A percentile compares a stretch with the other conserved stretches of the same genome.
Conservation (phyloP, 2,329 filamentous ascomycete species). For the Pseudogymnoascus sp. region DNA sequence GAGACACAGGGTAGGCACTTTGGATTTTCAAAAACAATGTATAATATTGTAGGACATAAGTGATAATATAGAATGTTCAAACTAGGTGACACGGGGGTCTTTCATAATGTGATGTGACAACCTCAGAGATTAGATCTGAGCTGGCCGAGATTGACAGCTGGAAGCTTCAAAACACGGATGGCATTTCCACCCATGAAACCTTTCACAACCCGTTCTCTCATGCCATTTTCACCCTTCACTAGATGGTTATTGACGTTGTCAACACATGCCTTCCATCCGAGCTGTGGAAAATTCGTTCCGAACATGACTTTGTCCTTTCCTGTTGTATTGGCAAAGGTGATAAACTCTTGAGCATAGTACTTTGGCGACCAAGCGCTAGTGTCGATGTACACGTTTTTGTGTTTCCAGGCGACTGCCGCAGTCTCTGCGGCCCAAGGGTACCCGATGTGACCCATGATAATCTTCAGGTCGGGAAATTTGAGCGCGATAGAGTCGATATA, state of each 20-base stretch:
- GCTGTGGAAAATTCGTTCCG: constrained; percentile 24
- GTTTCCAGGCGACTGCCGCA: constrained; percentile 23
- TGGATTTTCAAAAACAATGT: not conserved
- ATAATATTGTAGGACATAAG: not conserved
- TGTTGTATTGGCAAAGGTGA: constrained; percentile 22
- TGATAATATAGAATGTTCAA: not conserved
- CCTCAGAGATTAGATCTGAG: not conserved
- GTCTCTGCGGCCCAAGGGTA: constrained; percentile 23
- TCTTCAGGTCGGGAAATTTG: constrained; percentile 20
- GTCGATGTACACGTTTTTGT: constrained; percentile 24
- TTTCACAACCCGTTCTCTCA: constrained; percentile 12
- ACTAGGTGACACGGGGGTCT: not conserved
- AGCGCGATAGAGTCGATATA: constrained; percentile 23
- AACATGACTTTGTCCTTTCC: constrained; percentile 24
- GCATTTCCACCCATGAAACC: constrained; percentile 20
- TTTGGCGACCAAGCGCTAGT: constrained; percentile 21
- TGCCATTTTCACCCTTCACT: not conserved
- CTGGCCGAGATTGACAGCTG: not conserved
- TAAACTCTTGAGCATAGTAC: constrained; percentile 21
- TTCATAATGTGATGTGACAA: not conserved
- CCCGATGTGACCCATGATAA: constrained; percentile 21
- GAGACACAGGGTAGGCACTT: not conserved
- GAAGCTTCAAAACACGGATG: constrained; percentile 17
- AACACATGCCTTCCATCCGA: constrained; percentile 21
- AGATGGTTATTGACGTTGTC: constrained; percentile 14